Evolutionary conservation across 1,139 yeast species (phyloP), one percentile per base, ranked within the genome.

Genomic region (Hyphopichia burtonii): DNA sequence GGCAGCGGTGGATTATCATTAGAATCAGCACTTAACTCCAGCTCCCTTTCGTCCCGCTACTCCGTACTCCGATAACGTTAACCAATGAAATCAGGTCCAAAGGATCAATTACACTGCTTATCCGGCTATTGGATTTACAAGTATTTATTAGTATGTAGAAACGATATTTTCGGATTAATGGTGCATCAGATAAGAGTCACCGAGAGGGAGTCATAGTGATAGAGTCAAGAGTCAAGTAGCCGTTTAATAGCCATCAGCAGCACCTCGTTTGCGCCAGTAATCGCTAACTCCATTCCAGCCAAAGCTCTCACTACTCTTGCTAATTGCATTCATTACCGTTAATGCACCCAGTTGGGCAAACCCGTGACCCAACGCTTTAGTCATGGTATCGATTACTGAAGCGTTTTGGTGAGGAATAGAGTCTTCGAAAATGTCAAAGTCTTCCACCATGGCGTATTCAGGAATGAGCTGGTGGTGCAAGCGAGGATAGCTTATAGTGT

Each of bases 391-490:
- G 4, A 19, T 5, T 19, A 33, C 8, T 4, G 17, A 8, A n/a
- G 6, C 16, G 18, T 20, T 33, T n/a, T 6, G 5, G 4, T 8
- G 16, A 3, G 48, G 48, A 44, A 55, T 59, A 42, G 66, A 72
- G 31, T 58, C 42, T 33, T 61, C 56, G 32, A 63, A 61, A 23
- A 63, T 66, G 0, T 66, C 55, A 3, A 60, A 38, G 41, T 70
- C 66, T 56, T 93, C 99, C 34, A 85, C 73, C 63, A 71, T 78
- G 1, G 82, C 68, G 4, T 56, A 60, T 49, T 89, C 83, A 0
- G 99, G 98, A 27, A 91, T 62, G 28, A 93, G 74, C 61, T 93
- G 99, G 59, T 93, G 96, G 58, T 93, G 98, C 10, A 88, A 46
- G 41, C 99, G 68, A 1, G 97, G 97, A 53, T 67, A 83, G 0